These are phyloP conservation scores for Arctium minus DNA, from an alignment of 129 eudicot species.

Conservation along the genomic window DNA sequence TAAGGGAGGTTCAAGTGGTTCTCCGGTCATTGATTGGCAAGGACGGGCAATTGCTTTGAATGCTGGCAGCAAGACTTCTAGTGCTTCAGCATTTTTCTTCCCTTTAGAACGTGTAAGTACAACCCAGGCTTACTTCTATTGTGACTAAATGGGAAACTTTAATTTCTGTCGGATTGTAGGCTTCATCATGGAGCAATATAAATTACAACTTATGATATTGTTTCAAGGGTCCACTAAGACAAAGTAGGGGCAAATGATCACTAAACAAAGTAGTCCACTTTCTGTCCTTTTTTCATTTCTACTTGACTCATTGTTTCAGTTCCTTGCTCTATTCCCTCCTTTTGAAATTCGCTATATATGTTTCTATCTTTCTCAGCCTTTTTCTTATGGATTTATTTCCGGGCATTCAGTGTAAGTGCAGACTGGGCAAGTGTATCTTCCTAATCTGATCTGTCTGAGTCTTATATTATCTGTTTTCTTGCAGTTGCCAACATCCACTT, in stretches of 20 bases:
- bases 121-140: background rate
- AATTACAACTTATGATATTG: background rate
- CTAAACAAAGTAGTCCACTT: background rate
- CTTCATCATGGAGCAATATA: background rate
- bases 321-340: background rate
- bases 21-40: slow-evolving; percentile 96
- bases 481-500: background rate
- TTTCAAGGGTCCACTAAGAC: background rate
- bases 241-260: background rate
- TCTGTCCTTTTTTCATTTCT: background rate
- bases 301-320: background rate
- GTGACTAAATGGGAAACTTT: background rate
- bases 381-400: background rate
- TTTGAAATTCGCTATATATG: background rate
- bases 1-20: slow-evolving; percentile 99
- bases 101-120: slow-evolving; percentile 83
- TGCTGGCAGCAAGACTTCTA: slow-evolving; percentile 93
- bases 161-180: background rate
- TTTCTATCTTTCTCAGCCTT: background rate
- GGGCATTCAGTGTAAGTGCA: background rate
- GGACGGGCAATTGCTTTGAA: slow-evolving; percentile 96
- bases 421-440: background rate
- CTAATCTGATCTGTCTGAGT: background rate
- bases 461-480: background rate
- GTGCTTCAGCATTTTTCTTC: slow-evolving; percentile 94